Evolutionary conservation across 2,329 filamentous ascomycete species (phyloP).

Genomic region (Aureobasidium sp.): DNA sequence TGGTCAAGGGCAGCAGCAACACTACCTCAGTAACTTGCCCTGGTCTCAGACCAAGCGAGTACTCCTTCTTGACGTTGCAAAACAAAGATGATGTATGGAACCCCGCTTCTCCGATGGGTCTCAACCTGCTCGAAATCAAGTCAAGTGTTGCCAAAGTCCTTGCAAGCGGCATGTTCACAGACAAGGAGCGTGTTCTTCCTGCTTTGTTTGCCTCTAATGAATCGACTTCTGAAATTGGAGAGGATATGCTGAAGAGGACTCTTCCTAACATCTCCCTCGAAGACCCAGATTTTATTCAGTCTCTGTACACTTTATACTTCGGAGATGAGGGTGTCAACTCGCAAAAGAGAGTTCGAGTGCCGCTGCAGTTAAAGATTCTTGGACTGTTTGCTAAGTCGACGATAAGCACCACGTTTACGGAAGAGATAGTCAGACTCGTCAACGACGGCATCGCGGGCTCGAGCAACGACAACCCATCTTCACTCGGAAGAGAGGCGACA

Average conservation of each 20-base stretch:
- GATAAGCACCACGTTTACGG: slow-evolving; percentile 60
- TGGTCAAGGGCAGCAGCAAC: slow-evolving; percentile 26
- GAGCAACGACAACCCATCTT: slow-evolving; percentile 22
- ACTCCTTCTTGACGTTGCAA: slow-evolving; percentile 58
- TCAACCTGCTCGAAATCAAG: slow-evolving; percentile 64
- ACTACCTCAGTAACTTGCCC: slow-evolving; percentile 38
- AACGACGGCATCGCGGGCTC: slow-evolving; percentile 49
- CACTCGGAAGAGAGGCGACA: slow-evolving; percentile 60
- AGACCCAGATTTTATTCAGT: slow-evolving; percentile 51
- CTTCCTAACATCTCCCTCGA: slow-evolving; percentile 63
- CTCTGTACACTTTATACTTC: slow-evolving; percentile 66
- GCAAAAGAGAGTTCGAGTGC: slow-evolving; percentile 46
- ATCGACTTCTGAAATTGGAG: slow-evolving; percentile 70
- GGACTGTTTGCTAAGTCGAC: slow-evolving; percentile 68
- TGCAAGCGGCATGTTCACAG: slow-evolving; percentile 75
- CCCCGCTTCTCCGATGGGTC: slow-evolving; percentile 47
- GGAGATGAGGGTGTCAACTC: slow-evolving; percentile 41
- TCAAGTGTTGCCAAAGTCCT: slow-evolving; percentile 62
- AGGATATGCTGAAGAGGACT: slow-evolving; percentile 79
- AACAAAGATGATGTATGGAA: slow-evolving; percentile 64
- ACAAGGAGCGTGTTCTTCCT: slow-evolving; percentile 74
- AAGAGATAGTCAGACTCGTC: slow-evolving; percentile 61
- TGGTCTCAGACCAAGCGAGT: slow-evolving; percentile 57
- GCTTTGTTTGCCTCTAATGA: slow-evolving; percentile 78
- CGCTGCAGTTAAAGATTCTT: slow-evolving; percentile 71